Conservation (phyloP, 1,284 basidiomycete species). For the Naganishia liquefaciens region DNA sequence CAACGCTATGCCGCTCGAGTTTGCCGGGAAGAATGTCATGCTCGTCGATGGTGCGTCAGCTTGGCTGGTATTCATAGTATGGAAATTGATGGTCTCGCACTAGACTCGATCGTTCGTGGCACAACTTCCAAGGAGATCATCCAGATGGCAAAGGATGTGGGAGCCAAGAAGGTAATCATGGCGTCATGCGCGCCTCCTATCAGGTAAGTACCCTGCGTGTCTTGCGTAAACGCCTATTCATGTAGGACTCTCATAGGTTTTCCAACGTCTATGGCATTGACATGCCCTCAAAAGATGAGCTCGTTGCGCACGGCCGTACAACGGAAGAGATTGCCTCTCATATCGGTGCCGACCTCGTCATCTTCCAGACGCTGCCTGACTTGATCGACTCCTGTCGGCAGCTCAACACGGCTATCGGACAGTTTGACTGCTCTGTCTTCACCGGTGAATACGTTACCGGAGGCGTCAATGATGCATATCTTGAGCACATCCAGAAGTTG, state of each 20-base stretch:
- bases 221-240: neutral
- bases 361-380: conserved; percentile 94
- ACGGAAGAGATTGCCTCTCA: conserved; percentile 73
- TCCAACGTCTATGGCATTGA: conserved; percentile 99
- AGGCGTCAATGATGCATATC: conserved; percentile 84
- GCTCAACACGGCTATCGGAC: conserved; percentile 75
- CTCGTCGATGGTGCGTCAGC: conserved; percentile 80
- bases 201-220: conserved; percentile 57
- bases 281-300: conserved; percentile 93
- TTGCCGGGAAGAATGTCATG: conserved; percentile 86
- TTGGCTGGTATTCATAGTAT: neutral
- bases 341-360: conserved; percentile 94
- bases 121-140: conserved; percentile 99
- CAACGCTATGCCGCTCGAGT: conserved; percentile 99
- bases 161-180: conserved; percentile 94
- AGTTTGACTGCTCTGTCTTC: conserved; percentile 97
- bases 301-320: conserved; percentile 84
- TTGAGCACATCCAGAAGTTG: conserved; percentile 71
- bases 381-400: conserved; percentile 83
- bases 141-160: conserved; percentile 99
- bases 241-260: conserved; percentile 44
- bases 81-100: conserved; percentile 19
- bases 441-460: conserved; percentile 96
- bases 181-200: conserved; percentile 98
- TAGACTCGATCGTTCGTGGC: conserved; percentile 96